Evolutionary conservation across 75 land plant species (phyloP).

Genomic region (Selaginella moellendorffii): DNA sequence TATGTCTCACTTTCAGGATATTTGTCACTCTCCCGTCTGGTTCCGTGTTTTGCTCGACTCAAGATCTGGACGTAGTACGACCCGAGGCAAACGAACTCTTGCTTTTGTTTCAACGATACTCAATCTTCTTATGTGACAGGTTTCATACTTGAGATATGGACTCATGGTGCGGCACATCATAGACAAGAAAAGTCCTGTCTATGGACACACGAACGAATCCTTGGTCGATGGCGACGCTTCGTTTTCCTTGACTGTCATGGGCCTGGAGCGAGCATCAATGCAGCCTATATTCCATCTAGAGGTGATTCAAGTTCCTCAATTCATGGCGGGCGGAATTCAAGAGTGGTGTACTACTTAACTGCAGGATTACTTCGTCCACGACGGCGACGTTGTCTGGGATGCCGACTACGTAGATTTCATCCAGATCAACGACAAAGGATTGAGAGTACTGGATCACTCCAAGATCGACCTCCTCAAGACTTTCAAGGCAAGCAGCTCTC

Average conservation of each 20-base stretch:
- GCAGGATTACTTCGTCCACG: slow-evolving; percentile 40
- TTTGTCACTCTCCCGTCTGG: slow-evolving; percentile 7
- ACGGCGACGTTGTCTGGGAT: slow-evolving; percentile 39
- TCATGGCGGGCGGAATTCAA: background rate
- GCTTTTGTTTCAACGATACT: background rate
- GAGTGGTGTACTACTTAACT: background rate
- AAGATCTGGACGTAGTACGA: slow-evolving; percentile 1
- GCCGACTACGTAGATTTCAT: slow-evolving; percentile 38
- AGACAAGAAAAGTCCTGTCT: slow-evolving; percentile 37
- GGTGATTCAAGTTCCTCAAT: slow-evolving; percentile 7
- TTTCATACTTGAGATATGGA: slow-evolving; percentile 41
- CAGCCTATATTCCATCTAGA: slow-evolving; percentile 40
- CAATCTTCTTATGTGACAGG: slow-evolving; percentile 13
- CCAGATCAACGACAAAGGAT: slow-evolving; percentile 24
- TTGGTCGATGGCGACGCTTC: slow-evolving; percentile 37
- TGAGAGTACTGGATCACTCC: slow-evolving; percentile 32
- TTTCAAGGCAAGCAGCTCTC: slow-evolving; percentile 16
- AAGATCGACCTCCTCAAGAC: slow-evolving; percentile 32
- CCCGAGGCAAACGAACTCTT: slow-evolving; percentile 3
- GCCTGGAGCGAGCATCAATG: slow-evolving; percentile 41
- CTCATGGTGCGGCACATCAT: slow-evolving; percentile 39
- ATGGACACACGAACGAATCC: slow-evolving; percentile 32
- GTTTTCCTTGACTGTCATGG: slow-evolving; percentile 37
- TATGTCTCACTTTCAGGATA: background rate
- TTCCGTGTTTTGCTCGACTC: slow-evolving; percentile 6